These are phyloP conservation scores for Fusarium sp. DNA, from an alignment of 2,329 filamentous ascomycete genomes.

Conservation along the genomic window DNA sequence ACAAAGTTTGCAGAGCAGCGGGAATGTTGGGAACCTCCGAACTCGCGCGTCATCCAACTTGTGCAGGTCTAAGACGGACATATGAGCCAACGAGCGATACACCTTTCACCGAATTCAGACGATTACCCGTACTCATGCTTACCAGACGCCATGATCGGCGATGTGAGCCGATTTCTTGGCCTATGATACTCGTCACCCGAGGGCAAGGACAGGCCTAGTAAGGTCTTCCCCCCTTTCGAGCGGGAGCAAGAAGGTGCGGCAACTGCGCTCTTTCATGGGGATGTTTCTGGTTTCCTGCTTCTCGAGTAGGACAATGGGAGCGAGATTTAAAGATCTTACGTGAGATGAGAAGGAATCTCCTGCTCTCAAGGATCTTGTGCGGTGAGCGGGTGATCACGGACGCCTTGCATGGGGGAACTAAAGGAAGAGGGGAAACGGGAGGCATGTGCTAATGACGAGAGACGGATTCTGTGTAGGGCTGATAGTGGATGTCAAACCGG, in stretches of 20 bases:
- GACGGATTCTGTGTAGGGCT: constrained; percentile 26
- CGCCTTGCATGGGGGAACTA: neutral
- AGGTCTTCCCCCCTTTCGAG: neutral
- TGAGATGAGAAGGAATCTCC: constrained; percentile 37
- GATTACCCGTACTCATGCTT: constrained; percentile 4
- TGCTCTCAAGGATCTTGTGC: constrained; percentile 6
- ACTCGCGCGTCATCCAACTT: constrained; percentile 26
- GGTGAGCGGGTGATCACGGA: constrained; percentile 39
- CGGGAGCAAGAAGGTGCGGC: constrained; percentile 10
- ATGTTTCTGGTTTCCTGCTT: neutral
- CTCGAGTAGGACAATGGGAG: neutral
- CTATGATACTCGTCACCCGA: constrained; percentile 6
- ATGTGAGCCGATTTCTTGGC: constrained; percentile 30
- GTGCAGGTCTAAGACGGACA: constrained; percentile 22
- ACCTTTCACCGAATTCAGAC: constrained; percentile 14
- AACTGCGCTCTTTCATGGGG: constrained; percentile 14
- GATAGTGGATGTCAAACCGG: constrained; percentile 17
- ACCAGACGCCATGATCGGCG: constrained; percentile 25
- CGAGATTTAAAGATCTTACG: constrained; percentile 46
- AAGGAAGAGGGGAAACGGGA: neutral
- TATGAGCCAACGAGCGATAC: constrained; percentile 29
- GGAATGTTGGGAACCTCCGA: neutral
- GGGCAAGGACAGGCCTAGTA: neutral
- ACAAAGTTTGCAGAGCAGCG: neutral
- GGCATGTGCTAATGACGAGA: constrained; percentile 11